phyloP scores from a whole-genome alignment of 495 filamentous ascomycete species.

The Trichoderma asperelloides region DNA sequence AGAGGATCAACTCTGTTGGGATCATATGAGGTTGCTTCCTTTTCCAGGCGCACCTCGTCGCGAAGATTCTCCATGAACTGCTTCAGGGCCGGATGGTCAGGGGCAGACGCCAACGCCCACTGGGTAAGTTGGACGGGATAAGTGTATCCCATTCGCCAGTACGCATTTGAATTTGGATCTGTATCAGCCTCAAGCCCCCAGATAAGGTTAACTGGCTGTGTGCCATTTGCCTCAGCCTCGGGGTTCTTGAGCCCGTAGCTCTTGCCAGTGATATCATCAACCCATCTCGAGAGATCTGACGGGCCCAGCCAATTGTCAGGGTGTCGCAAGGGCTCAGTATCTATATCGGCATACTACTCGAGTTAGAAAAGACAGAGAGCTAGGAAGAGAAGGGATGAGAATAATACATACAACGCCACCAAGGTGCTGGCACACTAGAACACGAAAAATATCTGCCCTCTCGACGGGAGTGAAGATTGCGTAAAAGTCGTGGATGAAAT shows the following conservation, averaged over 20 bases:
- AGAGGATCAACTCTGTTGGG: neutral
- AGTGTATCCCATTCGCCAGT: slow-evolving; percentile 1
- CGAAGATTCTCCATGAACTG: slow-evolving; percentile 1
- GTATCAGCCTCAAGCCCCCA: neutral
- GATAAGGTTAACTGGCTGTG: neutral
- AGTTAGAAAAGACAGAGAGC: neutral
- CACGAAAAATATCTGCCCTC: neutral
- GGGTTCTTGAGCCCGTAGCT: neutral
- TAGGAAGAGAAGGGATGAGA: neutral
- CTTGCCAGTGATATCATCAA: neutral
- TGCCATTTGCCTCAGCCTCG: neutral
- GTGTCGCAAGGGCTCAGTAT: neutral
- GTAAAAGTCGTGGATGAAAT: neutral
- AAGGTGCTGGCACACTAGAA: neutral
- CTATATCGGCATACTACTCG: neutral
- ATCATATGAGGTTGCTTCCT: neutral
- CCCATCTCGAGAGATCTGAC: neutral
- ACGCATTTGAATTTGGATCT: neutral
- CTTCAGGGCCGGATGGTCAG: neutral
- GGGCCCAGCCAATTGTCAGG: neutral
- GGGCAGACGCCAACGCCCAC: neutral
- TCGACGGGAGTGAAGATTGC: neutral
- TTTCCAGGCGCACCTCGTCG: neutral
- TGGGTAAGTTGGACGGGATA: neutral
- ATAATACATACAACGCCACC: neutral